Evolutionary conservation across 2,329 filamentous ascomycete species (phyloP).

Genomic region (Beauveria rudraprayagi): DNA sequence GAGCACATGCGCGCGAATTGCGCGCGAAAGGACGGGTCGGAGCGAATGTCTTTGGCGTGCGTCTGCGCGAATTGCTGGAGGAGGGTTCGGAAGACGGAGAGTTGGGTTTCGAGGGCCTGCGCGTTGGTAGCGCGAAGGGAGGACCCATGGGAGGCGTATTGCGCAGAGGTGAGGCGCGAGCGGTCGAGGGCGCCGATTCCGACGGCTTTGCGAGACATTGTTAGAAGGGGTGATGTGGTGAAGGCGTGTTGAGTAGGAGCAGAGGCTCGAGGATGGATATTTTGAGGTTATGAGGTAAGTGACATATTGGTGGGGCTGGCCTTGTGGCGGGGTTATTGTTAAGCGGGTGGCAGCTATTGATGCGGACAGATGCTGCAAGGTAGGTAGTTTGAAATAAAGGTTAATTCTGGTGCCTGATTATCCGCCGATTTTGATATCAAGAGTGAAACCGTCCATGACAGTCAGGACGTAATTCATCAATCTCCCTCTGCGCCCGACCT

Average conservation of each 20-base stretch:
- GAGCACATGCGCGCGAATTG: conserved; percentile 99
- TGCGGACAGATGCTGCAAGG: neutral
- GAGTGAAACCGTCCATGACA: too few species aligned
- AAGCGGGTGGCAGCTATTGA: neutral
- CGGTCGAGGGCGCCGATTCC: conserved; percentile 87
- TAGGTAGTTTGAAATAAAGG: too few species aligned
- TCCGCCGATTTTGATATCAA: too few species aligned
- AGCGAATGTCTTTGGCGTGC: conserved; percentile 92
- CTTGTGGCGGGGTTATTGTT: neutral
- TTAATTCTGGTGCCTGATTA: too few species aligned
- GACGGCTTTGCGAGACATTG: conserved; percentile 59
- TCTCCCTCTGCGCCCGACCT: neutral
- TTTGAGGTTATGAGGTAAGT: neutral
- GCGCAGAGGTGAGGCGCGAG: conserved; percentile 73
- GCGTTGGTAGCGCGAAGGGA: conserved; percentile 79
- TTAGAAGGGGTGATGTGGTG: neutral
- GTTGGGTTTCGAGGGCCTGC: conserved; percentile 80
- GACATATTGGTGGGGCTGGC: conserved; percentile 1
- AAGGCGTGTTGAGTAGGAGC: too few species aligned
- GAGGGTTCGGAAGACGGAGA: conserved; percentile 90
- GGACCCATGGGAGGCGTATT: conserved; percentile 85
- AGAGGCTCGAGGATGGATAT: neutral
- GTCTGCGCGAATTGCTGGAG: conserved; percentile 93
- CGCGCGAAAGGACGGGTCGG: conserved; percentile 86
- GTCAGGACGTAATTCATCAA: neutral